Base-by-base conservation (phyloP, 495 filamentous ascomycete species). In the Penicillium tannophilum region DNA sequence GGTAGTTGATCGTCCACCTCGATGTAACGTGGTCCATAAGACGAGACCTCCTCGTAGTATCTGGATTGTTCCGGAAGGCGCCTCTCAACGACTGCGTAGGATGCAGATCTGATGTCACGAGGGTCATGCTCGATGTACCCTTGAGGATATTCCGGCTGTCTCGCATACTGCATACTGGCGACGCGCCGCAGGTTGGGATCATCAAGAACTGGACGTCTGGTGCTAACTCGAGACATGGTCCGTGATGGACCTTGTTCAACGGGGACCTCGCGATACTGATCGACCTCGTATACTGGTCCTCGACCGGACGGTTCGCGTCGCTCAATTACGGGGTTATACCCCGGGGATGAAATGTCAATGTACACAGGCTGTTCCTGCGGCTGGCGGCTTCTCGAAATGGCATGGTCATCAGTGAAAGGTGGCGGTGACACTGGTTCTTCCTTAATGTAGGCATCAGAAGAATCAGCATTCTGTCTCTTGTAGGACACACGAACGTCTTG, bases 371-470 rank as follows among this genome's bases (percentile, higher is more conserved):
- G 68, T 59, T 82, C 79, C 45, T 78, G 73, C 26, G 73, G 69
- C 35, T 83, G 80, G 59, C 80, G 80, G 39, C 56, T 54, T 49
- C 68, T 65, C 51, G 68, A 58, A 41, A 76, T 67, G 51, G 77
- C 78, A 33, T 74, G 78, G 33, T 78, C 77, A 55, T 83, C 82
- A 46, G 79, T 74, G 50, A 90, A 79, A 14, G 89, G 90, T 19
- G 90, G 91, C 3, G 90, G 90, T 1, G 92, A 96, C 12, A 88
- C 80, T 8, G 92, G 92, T 69, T 97, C 93, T 59, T 88, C 83
- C 67, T 97, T 97, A 67, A 97, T 92, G 64, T 84, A 84, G 8
- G 89, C 81, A 45, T 78, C 79, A 23, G 75, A 67, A 43, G 75
- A 69, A 19, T 63, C 66, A 52, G 60, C 56, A 60, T 66, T 62